These are phyloP conservation scores for Bipolaris victoriae DNA, from an alignment of 2,329 filamentous ascomycete genomes.

Conservation along the genomic window DNA sequence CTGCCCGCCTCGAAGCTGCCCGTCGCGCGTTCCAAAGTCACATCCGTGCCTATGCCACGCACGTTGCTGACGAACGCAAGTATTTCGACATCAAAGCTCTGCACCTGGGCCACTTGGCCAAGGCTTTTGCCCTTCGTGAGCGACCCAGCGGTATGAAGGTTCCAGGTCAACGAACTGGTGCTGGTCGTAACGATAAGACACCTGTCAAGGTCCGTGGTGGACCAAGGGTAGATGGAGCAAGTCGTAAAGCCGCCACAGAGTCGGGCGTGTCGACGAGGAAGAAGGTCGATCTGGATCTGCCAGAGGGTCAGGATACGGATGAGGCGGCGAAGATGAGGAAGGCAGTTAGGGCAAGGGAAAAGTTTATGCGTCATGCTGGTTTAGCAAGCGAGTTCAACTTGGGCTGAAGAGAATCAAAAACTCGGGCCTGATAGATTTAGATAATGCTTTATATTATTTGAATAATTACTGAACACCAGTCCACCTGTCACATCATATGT, in stretches of 20 bases:
- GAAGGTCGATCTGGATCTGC: slow-evolving; percentile 37
- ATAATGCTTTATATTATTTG: background rate
- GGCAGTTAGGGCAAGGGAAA: slow-evolving; percentile 56
- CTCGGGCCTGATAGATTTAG: too few relatives aligned
- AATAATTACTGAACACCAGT: too few relatives aligned
- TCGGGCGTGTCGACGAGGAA: slow-evolving; percentile 22
- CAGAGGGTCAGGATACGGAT: slow-evolving; percentile 57
- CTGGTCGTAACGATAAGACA: slow-evolving; percentile 38
- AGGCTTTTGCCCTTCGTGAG: slow-evolving; percentile 89
- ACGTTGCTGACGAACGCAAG: slow-evolving; percentile 80
- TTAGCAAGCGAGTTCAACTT: slow-evolving; percentile 72
- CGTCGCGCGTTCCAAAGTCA: slow-evolving; percentile 89
- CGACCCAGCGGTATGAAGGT: slow-evolving; percentile 78
- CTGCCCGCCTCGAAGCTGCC: slow-evolving; percentile 77
- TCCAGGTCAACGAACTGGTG: slow-evolving; percentile 57
- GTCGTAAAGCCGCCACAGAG: slow-evolving; percentile 41
- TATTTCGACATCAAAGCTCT: slow-evolving; percentile 92
- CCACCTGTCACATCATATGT: too few relatives aligned
- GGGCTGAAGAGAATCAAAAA: slow-evolving; percentile 50
- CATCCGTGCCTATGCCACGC: slow-evolving; percentile 92
- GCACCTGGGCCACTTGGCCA: slow-evolving; percentile 91
- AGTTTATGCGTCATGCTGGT: slow-evolving; percentile 58
- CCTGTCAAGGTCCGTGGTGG: slow-evolving; percentile 52
- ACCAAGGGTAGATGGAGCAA: slow-evolving; percentile 44
- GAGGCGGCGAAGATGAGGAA: slow-evolving; percentile 68